A percentile compares a stretch with the other conserved stretches of the same genome.
Evolutionary conservation across 306 rosid genomes (phyloP).

Genomic region (Quillaja saponaria): DNA sequence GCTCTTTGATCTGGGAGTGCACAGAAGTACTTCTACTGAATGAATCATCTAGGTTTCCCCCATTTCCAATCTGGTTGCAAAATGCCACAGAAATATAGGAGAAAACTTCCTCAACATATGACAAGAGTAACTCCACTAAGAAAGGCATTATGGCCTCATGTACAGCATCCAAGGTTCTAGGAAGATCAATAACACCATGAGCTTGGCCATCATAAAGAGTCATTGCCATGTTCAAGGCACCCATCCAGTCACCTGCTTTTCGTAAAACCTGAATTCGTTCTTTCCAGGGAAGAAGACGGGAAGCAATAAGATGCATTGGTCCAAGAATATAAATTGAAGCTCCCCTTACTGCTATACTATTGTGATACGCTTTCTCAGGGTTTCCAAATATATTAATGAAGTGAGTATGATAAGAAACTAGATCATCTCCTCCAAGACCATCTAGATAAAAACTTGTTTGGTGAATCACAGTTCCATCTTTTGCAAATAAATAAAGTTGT

Average conservation of each 20-base stretch:
- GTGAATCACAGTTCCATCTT: slow-evolving; percentile 91
- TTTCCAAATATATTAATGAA: slow-evolving; percentile 75
- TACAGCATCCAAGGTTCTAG: slow-evolving; percentile 84
- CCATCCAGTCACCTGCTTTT: slow-evolving; percentile 99
- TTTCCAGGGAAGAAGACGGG: slow-evolving; percentile 98
- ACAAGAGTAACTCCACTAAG: slow-evolving; percentile 82
- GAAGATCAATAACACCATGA: slow-evolving; percentile 94
- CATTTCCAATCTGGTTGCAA: slow-evolving; percentile 79
- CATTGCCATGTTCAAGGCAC: slow-evolving; percentile 93
- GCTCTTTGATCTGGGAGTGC: slow-evolving; percentile 88
- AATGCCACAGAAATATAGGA: slow-evolving; percentile 93
- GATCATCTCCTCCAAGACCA: slow-evolving; percentile 74
- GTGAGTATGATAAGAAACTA: slow-evolving; percentile 80
- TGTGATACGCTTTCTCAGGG: slow-evolving; percentile 95
- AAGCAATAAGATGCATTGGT: slow-evolving; percentile 71
- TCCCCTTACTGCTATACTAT: slow-evolving; percentile 83
- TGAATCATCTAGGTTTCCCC: slow-evolving; percentile 48
- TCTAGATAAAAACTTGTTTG: slow-evolving; percentile 77
- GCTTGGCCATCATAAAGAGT: slow-evolving; percentile 92
- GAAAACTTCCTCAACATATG: slow-evolving; percentile 95
- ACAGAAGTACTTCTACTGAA: slow-evolving; percentile 52
- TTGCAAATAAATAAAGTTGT: slow-evolving; percentile 76
- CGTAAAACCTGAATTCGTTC: slow-evolving; percentile 82
- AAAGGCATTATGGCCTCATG: slow-evolving; percentile 90
- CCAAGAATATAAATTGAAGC: slow-evolving; percentile 90